Conservation (phyloP, 129 eudicot species). For the Escallonia herrerae region DNA sequence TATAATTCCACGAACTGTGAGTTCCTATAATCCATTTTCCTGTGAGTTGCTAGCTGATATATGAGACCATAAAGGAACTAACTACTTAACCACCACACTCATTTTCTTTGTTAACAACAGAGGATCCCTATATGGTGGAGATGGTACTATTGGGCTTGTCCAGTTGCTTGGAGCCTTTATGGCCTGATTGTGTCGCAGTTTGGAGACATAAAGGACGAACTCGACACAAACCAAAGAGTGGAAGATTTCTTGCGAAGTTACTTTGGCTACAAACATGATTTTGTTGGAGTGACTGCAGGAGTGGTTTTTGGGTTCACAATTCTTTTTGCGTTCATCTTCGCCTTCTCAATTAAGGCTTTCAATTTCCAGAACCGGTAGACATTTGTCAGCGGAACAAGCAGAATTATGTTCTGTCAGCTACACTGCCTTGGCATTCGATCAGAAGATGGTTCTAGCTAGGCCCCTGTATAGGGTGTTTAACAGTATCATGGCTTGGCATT, state of each 20-base stretch:
- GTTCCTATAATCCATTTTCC: slow-evolving; percentile 4
- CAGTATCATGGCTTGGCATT: too few species aligned
- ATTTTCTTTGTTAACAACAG: slow-evolving; percentile 23
- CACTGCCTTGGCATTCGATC: too few species aligned
- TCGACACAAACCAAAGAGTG: slow-evolving; percentile 9
- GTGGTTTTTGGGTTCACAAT: slow-evolving; percentile 15
- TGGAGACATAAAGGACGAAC: slow-evolving; percentile 23
- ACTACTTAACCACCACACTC: too few species aligned
- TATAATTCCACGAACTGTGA: slow-evolving; percentile 57
- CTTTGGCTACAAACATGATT: slow-evolving; percentile 29
- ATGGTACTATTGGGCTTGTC: slow-evolving; percentile 61
- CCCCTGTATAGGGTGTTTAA: too few species aligned
- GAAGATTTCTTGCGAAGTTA: slow-evolving; percentile 17
- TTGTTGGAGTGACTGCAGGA: slow-evolving; percentile 22
- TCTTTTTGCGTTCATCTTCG: slow-evolving; percentile 27
- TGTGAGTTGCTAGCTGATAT: too few species aligned
- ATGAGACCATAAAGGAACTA: too few species aligned
- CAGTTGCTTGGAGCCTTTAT: slow-evolving; percentile 60
- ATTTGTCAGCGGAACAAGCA: not conserved
- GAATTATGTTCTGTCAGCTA: not conserved
- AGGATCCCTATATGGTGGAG: slow-evolving; percentile 74
- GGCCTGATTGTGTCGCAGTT: slow-evolving; percentile 58
- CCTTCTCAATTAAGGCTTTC: slow-evolving; percentile 20
- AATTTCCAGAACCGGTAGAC: slow-evolving; percentile 29
- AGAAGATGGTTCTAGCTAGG: too few species aligned